A percentile compares a stretch with the other conserved stretches of the same genome.
Evolutionary conservation across 208 protist genomes (phyloP).

Genomic region (Leishmania major): DNA sequence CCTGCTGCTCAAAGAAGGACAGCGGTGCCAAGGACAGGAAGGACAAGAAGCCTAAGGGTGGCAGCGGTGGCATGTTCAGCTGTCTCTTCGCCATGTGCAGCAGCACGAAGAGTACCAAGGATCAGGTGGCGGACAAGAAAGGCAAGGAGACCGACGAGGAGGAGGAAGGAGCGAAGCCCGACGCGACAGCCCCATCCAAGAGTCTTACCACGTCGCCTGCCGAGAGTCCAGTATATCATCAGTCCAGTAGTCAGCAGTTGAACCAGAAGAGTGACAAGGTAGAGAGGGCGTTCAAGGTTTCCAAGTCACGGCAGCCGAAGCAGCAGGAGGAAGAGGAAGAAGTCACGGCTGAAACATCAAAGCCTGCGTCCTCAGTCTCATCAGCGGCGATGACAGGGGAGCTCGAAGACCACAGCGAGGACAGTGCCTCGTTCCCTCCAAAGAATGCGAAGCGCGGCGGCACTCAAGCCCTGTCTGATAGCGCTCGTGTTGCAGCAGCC

Average conservation of each 20-base stretch:
- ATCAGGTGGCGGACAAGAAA: conserved; percentile 7
- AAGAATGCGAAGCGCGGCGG: conserved; percentile 1
- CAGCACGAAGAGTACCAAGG: conserved; percentile 4
- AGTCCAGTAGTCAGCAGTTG: conserved; percentile 17
- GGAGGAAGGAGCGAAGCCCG: conserved; percentile 6
- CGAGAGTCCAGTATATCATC: background rate
- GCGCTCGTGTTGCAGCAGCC: background rate
- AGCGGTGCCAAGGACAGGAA: conserved; percentile 16
- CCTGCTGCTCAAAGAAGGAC: background rate
- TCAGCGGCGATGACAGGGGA: background rate
- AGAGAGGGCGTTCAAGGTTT: conserved; percentile 7
- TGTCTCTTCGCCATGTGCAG: conserved; percentile 4
- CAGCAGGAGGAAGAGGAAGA: background rate
- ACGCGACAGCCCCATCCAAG: background rate
- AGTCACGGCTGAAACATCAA: background rate
- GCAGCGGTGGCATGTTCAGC: background rate
- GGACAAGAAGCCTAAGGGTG: conserved; percentile 8
- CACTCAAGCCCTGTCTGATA: conserved; percentile 1
- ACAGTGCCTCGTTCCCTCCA: background rate
- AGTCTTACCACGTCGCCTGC: background rate
- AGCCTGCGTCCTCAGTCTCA: background rate
- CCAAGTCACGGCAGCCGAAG: background rate
- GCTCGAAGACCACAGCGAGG: background rate
- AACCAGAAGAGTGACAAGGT: conserved; percentile 8
- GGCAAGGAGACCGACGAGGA: background rate